Base-by-base conservation (phyloP, 306 rosid genomes). In the Rosa persica region DNA sequence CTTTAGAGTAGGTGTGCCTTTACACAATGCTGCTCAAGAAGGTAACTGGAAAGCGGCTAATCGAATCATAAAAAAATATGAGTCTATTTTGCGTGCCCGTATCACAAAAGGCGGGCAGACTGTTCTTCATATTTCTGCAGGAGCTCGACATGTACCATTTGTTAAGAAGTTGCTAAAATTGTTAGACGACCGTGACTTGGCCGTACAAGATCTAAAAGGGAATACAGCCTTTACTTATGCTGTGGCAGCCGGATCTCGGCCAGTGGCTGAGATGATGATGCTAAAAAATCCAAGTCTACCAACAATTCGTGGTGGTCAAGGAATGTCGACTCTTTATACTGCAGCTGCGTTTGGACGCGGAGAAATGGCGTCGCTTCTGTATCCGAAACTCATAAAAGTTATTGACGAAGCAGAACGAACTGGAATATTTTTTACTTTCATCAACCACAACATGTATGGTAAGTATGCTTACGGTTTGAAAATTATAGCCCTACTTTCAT, bases 191-290 rank as follows among this genome's bases (percentile, higher is more conserved):
- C 3, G 42, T 1, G 80, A 75, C 8, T 57, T 81, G 11, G 72
- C 42, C 3, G 0, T 3, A 20, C 5, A 0, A 68, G 23, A 69
- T 7, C 11, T 0, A 22, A 1, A 54, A 0, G 80, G 64, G 46
- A 11, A 57, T 3, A 75, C 84, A 0, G 72, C 73, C 12, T 46
- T 75, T 15, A 17, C 23, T 39, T 74, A 5, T 57, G 79, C 79
- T 43, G 79, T 60, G 8, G 25, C 68, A 40, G 67, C 70, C 34
- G 67, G 84, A 58, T 55, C 12, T 10, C 76, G 69, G 25, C 3
- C 1, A 6, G 68, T 75, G 23, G 80, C 84, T 4, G 6, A 81
- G 68, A 62, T 55, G 22, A 57, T 81, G 72, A 73, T 81, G 19
- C 12, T 46, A 13, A 75, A 9, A 43, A 75, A 75, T 48, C 40